Conservation (phyloP, 805 yeast species). For the Kazachstania taianensis region DNA sequence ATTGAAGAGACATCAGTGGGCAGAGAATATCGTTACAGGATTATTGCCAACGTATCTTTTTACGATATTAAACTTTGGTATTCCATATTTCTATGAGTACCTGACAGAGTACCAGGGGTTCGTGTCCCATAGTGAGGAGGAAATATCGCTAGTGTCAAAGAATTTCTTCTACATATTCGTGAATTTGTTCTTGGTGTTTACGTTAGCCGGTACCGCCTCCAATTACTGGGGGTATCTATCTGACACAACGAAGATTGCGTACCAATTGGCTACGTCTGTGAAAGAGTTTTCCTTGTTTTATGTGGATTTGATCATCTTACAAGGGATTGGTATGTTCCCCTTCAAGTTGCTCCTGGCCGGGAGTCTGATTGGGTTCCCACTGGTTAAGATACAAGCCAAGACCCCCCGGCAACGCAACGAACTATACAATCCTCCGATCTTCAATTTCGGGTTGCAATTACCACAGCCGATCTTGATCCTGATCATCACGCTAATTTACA, state of each 20-base stretch:
- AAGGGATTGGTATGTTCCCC: slow-evolving; percentile 85
- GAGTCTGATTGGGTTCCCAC: slow-evolving; percentile 62
- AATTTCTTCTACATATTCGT: slow-evolving; percentile 93
- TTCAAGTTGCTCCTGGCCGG: slow-evolving; percentile 77
- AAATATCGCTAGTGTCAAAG: slow-evolving; percentile 78
- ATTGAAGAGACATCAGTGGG: slow-evolving; percentile 56
- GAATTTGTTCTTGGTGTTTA: slow-evolving; percentile 85
- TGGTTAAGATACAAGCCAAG: slow-evolving; percentile 50
- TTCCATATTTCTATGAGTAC: slow-evolving; percentile 82
- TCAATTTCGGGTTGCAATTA: slow-evolving; percentile 81
- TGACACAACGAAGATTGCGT: slow-evolving; percentile 84
- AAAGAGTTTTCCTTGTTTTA: slow-evolving; percentile 75
- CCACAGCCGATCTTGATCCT: slow-evolving; percentile 87
- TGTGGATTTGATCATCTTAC: slow-evolving; percentile 74
- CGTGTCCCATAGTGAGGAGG: slow-evolving; percentile 88
- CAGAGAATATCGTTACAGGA: slow-evolving; percentile 73
- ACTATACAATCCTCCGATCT: slow-evolving; percentile 77
- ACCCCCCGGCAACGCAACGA: slow-evolving; percentile 77
- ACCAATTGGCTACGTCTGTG: slow-evolving; percentile 73
- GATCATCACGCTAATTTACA: slow-evolving; percentile 75
- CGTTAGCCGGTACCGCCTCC: slow-evolving; percentile 87
- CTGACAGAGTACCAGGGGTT: slow-evolving; percentile 78
- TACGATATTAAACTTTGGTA: slow-evolving; percentile 68
- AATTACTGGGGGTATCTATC: slow-evolving; percentile 68
- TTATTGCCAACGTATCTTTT: slow-evolving; percentile 85